Base-by-base conservation (phyloP, 2,329 filamentous ascomycete species). In the Immersiporthe knoxdaviesiana region DNA sequence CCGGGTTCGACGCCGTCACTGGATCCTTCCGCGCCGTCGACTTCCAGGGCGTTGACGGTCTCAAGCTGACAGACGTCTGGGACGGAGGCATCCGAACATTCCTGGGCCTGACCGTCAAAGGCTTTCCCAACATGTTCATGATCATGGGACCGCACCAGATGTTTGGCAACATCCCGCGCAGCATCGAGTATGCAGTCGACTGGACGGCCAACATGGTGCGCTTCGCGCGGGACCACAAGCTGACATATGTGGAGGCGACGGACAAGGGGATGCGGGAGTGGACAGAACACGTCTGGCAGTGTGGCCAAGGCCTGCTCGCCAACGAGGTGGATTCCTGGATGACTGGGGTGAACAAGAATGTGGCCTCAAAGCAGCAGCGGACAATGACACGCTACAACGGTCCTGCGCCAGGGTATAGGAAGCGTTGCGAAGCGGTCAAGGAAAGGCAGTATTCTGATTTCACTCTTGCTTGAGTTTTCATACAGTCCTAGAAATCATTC, bases 291-390 rank as follows among this genome's bases (percentile, higher is more conserved):
- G 84, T 87, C 2, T 75, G 80, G 32, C 78, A 83, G 3, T 84
- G 82, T 65, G 79, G 80, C 0, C 74, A 81, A 47, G 84, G 84
- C 0, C 69, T 82, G 12, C 72, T 87, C 35, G 77, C 79, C 0
- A 83, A 82, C 69, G 80, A 85, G 70, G 81, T 85, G 0, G 84
- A 87, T 70, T 82, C 79, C 1, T 87, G 84, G 85, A 85, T 86
- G 84, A 87, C 84, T 1, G 85, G 84, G 0, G 82, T 87, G 1
- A 87, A 87, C 71, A 84, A 79, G 71, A 85, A 86, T 68, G 73
- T 86, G 52, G 76, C 77, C 21, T 76, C 79, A 50, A 85, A 85
- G 76, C 78, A 81, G 72, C 80, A 79, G 70, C 77, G 84, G 60
- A 81, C 77, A 11, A 78, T 86, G 72, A 80, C 81, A 3, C 76